Percentiles rank a stretch among this genome's conserved stretches.
Evolutionary conservation across 2,329 filamentous ascomycete genomes (phyloP).

Genomic region (Penicillium sp.): DNA sequence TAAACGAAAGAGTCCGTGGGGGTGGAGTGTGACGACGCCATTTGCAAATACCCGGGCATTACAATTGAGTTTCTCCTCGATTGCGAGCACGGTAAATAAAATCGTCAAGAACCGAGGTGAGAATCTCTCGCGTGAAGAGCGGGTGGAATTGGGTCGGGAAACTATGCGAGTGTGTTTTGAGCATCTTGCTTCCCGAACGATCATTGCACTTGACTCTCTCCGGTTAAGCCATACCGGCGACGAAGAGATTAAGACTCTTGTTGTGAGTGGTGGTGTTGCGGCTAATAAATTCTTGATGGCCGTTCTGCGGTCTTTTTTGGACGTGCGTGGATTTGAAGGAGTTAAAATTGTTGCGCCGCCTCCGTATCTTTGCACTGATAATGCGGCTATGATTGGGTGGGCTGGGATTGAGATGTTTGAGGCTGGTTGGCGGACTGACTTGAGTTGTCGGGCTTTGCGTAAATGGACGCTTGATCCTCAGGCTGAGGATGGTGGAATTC

Average conservation of each 20-base stretch:
- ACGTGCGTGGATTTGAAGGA: constrained; percentile 66
- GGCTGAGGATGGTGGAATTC: constrained; percentile 66
- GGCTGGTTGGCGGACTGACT: constrained; percentile 69
- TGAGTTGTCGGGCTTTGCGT: constrained; percentile 63
- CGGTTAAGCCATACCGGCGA: constrained; percentile 19
- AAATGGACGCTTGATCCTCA: constrained; percentile 76
- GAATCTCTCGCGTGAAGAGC: constrained; percentile 60
- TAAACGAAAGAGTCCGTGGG: constrained; percentile 54
- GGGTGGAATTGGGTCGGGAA: constrained; percentile 70
- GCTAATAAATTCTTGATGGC: constrained; percentile 78
- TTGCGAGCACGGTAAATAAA: constrained; percentile 68
- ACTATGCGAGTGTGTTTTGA: constrained; percentile 84
- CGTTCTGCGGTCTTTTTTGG: constrained; percentile 65
- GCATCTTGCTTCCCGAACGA: constrained; percentile 76
- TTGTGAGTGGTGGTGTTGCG: constrained; percentile 89
- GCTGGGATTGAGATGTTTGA: constrained; percentile 89
- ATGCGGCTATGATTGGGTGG: constrained; percentile 98
- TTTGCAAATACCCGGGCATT: constrained; percentile 63
- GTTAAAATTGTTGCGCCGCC: constrained; percentile 76
- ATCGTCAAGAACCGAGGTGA: constrained; percentile 47
- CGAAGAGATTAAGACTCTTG: constrained; percentile 62
- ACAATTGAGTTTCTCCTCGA: constrained; percentile 74
- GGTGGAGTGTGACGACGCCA: constrained; percentile 73
- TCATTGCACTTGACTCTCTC: constrained; percentile 66
- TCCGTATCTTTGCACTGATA: constrained; percentile 80